These are phyloP conservation scores for Austroboletus eburneus DNA, from an alignment of 768 basidiomycete species.

Conservation along the genomic window DNA sequence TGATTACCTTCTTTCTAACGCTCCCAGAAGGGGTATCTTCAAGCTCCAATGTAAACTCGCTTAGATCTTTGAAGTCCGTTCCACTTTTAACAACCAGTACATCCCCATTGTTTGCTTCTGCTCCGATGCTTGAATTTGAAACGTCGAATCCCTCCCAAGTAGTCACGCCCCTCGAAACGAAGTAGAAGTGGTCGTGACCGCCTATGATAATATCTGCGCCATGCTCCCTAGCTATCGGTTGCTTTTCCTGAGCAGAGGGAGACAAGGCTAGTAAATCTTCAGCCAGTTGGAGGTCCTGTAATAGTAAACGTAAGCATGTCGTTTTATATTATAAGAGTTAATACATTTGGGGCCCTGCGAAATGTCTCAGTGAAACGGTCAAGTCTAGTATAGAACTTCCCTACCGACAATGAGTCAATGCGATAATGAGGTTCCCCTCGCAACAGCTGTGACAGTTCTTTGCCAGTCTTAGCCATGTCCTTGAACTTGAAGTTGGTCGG, in stretches of 20 bases:
- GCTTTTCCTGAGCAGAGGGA: conserved; percentile 44
- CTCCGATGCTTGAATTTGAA: conserved; percentile 50
- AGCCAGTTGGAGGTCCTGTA: conserved; percentile 67
- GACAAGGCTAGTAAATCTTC: conserved; percentile 58
- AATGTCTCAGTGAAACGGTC: conserved; percentile 3
- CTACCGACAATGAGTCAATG: conserved; percentile 79
- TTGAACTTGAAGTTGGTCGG: conserved; percentile 72
- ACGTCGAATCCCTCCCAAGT: conserved; percentile 66
- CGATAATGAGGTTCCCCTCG: conserved; percentile 79
- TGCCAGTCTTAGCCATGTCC: conserved; percentile 69
- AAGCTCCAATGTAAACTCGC: conserved; percentile 66
- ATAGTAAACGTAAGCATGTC: conserved; percentile 6
- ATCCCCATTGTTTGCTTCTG: conserved; percentile 68
- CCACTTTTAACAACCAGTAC: conserved; percentile 81
- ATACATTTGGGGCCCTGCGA: conserved; percentile 30
- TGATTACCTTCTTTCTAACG: conserved; percentile 62
- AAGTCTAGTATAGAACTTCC: neutral
- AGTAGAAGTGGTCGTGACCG: conserved; percentile 88
- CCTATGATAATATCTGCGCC: conserved; percentile 84
- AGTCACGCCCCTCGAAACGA: conserved; percentile 59
- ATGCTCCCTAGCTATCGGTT: conserved; percentile 49
- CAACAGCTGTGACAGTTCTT: conserved; percentile 67
- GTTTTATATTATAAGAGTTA: neutral
- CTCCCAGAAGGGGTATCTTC: conserved; percentile 55
- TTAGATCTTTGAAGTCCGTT: conserved; percentile 84